Conservation (phyloP, 208 protist genomes). For the Trypanosoma caninum region DNA sequence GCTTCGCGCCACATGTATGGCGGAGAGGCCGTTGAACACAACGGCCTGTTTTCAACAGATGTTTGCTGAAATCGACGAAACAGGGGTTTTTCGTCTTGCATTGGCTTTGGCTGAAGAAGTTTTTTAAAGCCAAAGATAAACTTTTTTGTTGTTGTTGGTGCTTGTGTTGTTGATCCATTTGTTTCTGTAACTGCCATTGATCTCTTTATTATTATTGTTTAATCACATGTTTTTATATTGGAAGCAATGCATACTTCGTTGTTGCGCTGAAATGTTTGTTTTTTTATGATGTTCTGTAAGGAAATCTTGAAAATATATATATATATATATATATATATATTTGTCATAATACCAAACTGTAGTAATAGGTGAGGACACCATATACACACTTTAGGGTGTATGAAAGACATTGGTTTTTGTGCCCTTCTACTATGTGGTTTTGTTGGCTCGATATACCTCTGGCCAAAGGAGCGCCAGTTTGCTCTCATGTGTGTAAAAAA, state of each 20-base stretch:
- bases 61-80: slow-evolving; percentile 42
- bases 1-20: slow-evolving; percentile 71
- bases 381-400: neutral
- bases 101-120: slow-evolving; percentile 66
- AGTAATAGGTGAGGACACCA: neutral
- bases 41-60: slow-evolving; percentile 75
- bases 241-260: too few species aligned
- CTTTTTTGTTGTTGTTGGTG: neutral
- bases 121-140: slow-evolving; percentile 25
- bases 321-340: neutral
- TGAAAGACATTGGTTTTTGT: slow-evolving; percentile 34
- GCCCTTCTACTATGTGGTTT: slow-evolving; percentile 34
- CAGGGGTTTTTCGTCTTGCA: slow-evolving; percentile 44
- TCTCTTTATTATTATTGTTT: slow-evolving; percentile 6
- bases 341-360: neutral
- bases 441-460: slow-evolving; percentile 61
- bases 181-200: neutral
- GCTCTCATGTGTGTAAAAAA: slow-evolving; percentile 20
- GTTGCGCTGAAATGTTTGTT: too few species aligned
- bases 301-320: too few species aligned
- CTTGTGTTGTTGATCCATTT: neutral
- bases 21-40: slow-evolving; percentile 69
- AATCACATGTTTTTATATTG: too few species aligned
- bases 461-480: slow-evolving; percentile 45
- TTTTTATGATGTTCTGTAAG: too few species aligned